These are phyloP conservation scores for Oryza longistaminata DNA, from an alignment of 176 grass and related monocot species.

Conservation along the genomic window DNA sequence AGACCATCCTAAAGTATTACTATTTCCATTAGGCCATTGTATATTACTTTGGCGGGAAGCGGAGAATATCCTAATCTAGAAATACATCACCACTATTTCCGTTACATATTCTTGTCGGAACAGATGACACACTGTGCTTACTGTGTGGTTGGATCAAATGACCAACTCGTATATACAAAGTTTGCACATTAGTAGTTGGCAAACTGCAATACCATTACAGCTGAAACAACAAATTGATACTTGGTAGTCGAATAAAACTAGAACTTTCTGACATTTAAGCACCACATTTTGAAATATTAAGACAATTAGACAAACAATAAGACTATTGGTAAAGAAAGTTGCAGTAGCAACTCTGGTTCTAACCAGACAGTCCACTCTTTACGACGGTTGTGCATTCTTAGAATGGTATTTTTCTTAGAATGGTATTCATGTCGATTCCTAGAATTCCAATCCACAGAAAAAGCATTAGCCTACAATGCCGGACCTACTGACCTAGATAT, in stretches of 20 bases:
- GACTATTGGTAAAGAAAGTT: background rate
- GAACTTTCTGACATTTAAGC: background rate
- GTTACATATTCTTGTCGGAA: background rate
- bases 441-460: background rate
- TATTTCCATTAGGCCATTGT: background rate
- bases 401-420: background rate
- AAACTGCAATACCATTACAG: background rate
- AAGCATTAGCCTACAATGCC: background rate
- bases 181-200: conserved; percentile 9
- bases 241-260: background rate
- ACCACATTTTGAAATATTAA: background rate
- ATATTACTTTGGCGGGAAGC: too few species aligned
- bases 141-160: background rate
- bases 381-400: background rate
- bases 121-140: background rate
- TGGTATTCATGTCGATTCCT: background rate
- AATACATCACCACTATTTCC: too few species aligned
- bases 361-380: background rate
- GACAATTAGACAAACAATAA: background rate
- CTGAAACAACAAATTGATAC: background rate
- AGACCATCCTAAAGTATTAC: background rate
- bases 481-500: background rate
- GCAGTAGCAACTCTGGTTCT: background rate
- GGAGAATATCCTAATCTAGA: too few species aligned
- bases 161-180: background rate